Percentiles rank a stretch among this genome's conserved stretches.
Conservation (phyloP, 139 green algal genomes). For the Spirogloea muscicola region DNA sequence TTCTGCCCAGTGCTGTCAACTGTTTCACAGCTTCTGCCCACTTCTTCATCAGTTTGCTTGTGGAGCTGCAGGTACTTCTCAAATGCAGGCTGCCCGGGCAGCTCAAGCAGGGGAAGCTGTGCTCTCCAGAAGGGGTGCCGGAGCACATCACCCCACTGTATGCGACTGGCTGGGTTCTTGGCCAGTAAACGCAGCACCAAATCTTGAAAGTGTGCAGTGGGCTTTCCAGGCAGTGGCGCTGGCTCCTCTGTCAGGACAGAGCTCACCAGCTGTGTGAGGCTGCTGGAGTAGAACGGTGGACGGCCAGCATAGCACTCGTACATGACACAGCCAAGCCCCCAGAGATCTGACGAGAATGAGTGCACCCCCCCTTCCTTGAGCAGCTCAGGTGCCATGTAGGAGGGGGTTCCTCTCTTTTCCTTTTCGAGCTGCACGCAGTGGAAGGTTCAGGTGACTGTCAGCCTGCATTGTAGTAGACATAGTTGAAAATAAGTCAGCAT, state of each 20-base stretch:
- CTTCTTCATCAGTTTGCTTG: too few species aligned
- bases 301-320: conserved; percentile 82
- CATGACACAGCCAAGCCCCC: conserved; percentile 86
- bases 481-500: too few species aligned
- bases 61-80: conserved; percentile 62
- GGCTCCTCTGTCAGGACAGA: conserved; percentile 42
- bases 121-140: conserved; percentile 53
- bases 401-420: conserved; percentile 76
- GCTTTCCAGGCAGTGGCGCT: conserved; percentile 37
- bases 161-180: conserved; percentile 68
- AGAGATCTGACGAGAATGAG: conserved; percentile 82
- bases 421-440: conserved; percentile 53
- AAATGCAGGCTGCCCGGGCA: conserved; percentile 69
- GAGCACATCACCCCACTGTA: conserved; percentile 50
- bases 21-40: too few species aligned
- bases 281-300: conserved; percentile 78
- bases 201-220: conserved; percentile 61
- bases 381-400: conserved; percentile 94
- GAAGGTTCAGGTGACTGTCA: too few species aligned
- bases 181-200: conserved; percentile 71
- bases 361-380: conserved; percentile 75
- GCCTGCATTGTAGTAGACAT: too few species aligned
- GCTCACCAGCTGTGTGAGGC: conserved; percentile 70
- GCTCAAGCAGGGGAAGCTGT: not conserved
- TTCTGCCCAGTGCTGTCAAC: too few species aligned